These are phyloP conservation scores for Phytophthora cryptogea DNA, from an alignment of 352 stramenopile genomes.

Conservation along the genomic window DNA sequence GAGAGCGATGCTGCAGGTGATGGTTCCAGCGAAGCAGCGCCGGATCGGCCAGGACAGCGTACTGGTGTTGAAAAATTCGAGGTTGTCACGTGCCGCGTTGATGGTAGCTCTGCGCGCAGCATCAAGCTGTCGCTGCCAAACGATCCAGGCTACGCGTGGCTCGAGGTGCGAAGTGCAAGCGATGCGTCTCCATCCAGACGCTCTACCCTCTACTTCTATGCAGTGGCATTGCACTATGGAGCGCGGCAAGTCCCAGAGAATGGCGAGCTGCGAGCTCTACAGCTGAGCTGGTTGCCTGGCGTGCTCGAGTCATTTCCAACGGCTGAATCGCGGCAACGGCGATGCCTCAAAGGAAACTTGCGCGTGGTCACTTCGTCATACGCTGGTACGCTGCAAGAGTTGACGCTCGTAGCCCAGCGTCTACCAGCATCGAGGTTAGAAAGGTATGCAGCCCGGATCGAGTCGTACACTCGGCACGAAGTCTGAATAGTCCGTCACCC, in stretches of 20 bases:
- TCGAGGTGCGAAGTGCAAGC: conserved; percentile 23
- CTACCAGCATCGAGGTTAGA: conserved; percentile 36
- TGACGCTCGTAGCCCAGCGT: conserved; percentile 52
- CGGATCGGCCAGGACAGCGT: conserved; percentile 3
- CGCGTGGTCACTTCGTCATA: conserved; percentile 34
- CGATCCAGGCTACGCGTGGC: conserved; percentile 48
- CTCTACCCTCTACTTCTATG: conserved; percentile 40
- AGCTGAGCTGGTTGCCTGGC: conserved; percentile 56
- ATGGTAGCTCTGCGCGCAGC: neutral
- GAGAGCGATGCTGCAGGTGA: neutral
- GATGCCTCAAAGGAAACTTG: conserved; percentile 53
- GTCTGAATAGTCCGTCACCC: conserved; percentile 12
- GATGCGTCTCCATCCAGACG: conserved; percentile 10
- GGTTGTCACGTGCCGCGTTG: conserved; percentile 23
- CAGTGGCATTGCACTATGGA: conserved; percentile 38
- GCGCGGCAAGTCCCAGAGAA: conserved; percentile 13
- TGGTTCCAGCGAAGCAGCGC: neutral
- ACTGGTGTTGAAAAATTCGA: conserved; percentile 35
- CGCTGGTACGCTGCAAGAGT: conserved; percentile 32
- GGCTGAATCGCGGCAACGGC: conserved; percentile 40
- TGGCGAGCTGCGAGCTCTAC: conserved; percentile 19
- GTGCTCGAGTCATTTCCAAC: conserved; percentile 52
- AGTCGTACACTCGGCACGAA: conserved; percentile 49
- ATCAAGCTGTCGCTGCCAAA: conserved; percentile 34
- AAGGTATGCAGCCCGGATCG: conserved; percentile 52